Conservation (phyloP, 2,329 filamentous ascomycete genomes). For the Orbilia javanica region DNA sequence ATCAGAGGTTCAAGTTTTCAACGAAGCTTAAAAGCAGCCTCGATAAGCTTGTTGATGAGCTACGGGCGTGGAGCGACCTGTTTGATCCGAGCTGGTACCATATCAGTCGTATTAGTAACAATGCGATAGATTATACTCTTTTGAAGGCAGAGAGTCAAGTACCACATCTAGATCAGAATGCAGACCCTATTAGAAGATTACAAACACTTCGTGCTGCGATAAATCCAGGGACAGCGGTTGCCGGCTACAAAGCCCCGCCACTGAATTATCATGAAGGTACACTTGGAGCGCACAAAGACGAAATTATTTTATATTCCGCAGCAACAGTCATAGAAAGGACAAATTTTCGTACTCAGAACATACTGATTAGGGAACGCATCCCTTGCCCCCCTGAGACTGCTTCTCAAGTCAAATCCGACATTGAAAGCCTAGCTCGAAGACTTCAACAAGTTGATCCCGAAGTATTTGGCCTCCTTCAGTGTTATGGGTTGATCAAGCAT, state of each 20-base stretch:
- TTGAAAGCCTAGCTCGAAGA: constrained; percentile 56
- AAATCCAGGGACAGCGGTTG: not conserved
- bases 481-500: constrained; percentile 59
- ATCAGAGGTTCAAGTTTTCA: constrained; percentile 51
- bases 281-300: constrained; percentile 22
- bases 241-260: not conserved
- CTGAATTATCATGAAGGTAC: constrained; percentile 2
- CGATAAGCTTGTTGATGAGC: constrained; percentile 58
- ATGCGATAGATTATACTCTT: constrained; percentile 9
- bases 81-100: constrained; percentile 1
- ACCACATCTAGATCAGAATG: not conserved
- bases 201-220: not conserved
- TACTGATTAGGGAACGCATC: constrained; percentile 17
- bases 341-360: constrained; percentile 37
- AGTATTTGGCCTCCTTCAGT: constrained; percentile 60
- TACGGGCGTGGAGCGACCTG: constrained; percentile 40
- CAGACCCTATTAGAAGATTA: not conserved
- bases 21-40: constrained; percentile 26
- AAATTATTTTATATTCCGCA: constrained; percentile 42
- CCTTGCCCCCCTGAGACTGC: constrained; percentile 29
- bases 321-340: constrained; percentile 13
- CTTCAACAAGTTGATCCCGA: constrained; percentile 61
- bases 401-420: constrained; percentile 55
- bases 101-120: constrained; percentile 7
- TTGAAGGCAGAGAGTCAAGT: constrained; percentile 57